Evolutionary conservation across 2,329 filamentous ascomycete genomes (phyloP), one percentile per base, ranked within the genome.

Genomic region (Sclerotinia spermophila): DNA sequence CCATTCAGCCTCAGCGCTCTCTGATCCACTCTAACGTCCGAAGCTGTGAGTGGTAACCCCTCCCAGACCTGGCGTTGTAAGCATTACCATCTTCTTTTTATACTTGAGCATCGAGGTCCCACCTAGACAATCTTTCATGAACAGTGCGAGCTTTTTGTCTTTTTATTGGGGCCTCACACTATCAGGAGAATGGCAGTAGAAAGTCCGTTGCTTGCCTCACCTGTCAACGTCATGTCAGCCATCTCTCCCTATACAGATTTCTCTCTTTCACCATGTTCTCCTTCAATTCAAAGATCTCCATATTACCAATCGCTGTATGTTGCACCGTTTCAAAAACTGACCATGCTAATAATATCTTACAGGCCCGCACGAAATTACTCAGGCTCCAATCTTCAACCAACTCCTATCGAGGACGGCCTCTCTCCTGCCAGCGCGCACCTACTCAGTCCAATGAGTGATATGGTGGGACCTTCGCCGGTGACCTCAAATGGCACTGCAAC

Each of bases 401-500:
- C 81, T 73, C 85, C 85, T 42, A 82, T 83, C 48, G 78, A 77
- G 10, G 73, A 73, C 61, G 72, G 75, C 58, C 74, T 75, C 35
- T 79, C 76, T 56, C 76, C 78, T 55, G 75, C 73, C 70, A 75
- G 74, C 56, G 60, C 72, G 56, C 81, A 83, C 44, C 84, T 90
- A 83, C 80, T 87, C 79, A 86, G 88, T 81, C 85, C 90, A 73
- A 85, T 90, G 72, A 90, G 86, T 78, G 89, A 91, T 76, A 87
- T 90, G 74, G 90, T 94, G 68, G 92, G 93, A 55, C 92, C 92
- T 15, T 95, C 92, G 27, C 92, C 93, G 11, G 92, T 95, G 35
- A 94, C 93, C 66, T 96, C 93, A 53, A 94, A 92, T 79, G 92
- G 92, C 71, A 96, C 93, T 35, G 91, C 91, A 77, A 90, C 87